A percentile compares a stretch with the other conserved stretches of the same genome.
phyloP scores from a whole-genome alignment of 768 basidiomycete species.

The Kwoniella dendrophila region DNA sequence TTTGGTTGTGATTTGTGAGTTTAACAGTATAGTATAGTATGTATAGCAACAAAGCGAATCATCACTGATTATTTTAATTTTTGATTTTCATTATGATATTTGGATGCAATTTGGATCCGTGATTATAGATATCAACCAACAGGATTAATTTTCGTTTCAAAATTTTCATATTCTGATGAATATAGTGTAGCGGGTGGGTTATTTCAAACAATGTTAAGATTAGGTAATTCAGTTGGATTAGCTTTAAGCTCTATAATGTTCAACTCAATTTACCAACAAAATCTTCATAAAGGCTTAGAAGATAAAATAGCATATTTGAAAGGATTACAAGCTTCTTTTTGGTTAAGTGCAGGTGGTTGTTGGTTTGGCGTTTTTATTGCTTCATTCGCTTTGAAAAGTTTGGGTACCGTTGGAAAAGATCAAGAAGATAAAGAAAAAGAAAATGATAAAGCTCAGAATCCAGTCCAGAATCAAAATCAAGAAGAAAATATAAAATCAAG shows the following conservation, averaged over 20 bases:
- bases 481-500: too few relatives aligned
- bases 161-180: conserved; percentile 38
- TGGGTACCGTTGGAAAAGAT: conserved; percentile 34
- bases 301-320: conserved; percentile 21
- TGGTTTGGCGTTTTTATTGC: conserved; percentile 34
- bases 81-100: neutral
- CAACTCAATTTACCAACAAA: conserved; percentile 20
- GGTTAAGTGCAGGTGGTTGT: conserved; percentile 43
- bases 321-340: conserved; percentile 46
- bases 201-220: conserved; percentile 46
- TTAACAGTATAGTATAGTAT: conserved; percentile 1
- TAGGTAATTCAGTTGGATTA: conserved; percentile 47
- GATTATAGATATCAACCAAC: conserved; percentile 40
- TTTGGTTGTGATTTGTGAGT: conserved; percentile 44
- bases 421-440: neutral
- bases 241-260: conserved; percentile 44
- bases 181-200: conserved; percentile 45
- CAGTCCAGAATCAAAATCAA: too few relatives aligned
- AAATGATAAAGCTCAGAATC: neutral
- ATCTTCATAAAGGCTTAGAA: conserved; percentile 17
- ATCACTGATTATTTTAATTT: neutral
- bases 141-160: conserved; percentile 44
- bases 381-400: conserved; percentile 33
- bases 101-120: neutral
- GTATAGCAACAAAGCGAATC: neutral